Percentiles rank a stretch among this genome's conserved stretches.
Conservation (phyloP, 2,329 filamentous ascomycete genomes). For the Achaetomium macrosporum region DNA sequence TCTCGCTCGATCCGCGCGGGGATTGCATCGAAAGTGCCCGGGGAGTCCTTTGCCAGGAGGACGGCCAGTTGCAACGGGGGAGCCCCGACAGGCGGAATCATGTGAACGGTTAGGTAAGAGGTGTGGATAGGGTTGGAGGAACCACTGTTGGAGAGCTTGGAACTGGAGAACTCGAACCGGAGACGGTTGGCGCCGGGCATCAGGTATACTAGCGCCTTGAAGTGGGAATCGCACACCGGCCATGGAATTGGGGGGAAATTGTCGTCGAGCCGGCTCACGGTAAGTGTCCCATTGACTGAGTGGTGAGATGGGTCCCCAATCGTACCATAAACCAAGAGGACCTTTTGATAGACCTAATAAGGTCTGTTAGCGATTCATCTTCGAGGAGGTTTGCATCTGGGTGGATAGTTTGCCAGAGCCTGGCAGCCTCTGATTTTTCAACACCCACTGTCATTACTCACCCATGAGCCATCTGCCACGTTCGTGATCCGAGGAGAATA, state of each 20-base stretch:
- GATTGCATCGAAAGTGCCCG: constrained; percentile 74
- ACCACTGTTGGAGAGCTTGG: constrained; percentile 67
- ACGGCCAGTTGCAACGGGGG: constrained; percentile 89
- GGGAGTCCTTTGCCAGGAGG: constrained; percentile 80
- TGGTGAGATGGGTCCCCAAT: constrained; percentile 67
- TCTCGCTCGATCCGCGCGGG: constrained; percentile 71
- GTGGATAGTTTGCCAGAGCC: constrained; percentile 21
- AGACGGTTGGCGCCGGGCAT: constrained; percentile 83
- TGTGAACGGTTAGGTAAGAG: constrained; percentile 76
- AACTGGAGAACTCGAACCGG: constrained; percentile 80
- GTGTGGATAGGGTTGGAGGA: constrained; percentile 66
- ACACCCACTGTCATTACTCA: constrained; percentile 39
- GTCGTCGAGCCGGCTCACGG: constrained; percentile 76
- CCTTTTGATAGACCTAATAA: constrained; percentile 79
- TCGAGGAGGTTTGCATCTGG: too few relatives aligned
- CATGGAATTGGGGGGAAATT: constrained; percentile 75
- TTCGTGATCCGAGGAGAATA: constrained; percentile 78
- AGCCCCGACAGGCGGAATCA: constrained; percentile 69
- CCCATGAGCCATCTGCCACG: constrained; percentile 76
- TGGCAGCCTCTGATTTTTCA: constrained; percentile 14
- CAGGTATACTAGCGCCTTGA: constrained; percentile 89
- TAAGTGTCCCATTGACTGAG: constrained; percentile 71
- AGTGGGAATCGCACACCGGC: constrained; percentile 84
- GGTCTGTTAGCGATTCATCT: too few relatives aligned
- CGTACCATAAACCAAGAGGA: constrained; percentile 73